Percentiles rank a stretch among this genome's conserved stretches.
phyloP scores from a whole-genome alignment of 495 filamentous ascomycete genomes.

The Tuber melanosporum region DNA sequence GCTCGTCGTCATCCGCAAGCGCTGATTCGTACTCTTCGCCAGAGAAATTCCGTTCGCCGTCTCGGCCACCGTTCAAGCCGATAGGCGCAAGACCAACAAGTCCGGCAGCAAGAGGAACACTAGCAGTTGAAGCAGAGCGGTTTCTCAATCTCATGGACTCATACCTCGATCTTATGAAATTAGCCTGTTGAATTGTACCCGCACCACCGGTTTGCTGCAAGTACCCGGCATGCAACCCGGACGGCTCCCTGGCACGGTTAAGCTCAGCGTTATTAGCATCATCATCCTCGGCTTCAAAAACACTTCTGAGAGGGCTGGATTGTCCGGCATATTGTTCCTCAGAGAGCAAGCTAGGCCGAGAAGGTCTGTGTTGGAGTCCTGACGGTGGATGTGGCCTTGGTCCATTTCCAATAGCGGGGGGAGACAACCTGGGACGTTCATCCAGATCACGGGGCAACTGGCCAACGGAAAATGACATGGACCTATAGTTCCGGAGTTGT shows the following conservation, averaged over 20 bases:
- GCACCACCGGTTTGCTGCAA: slow-evolving; percentile 28
- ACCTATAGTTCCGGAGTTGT: slow-evolving; percentile 85
- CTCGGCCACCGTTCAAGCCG: slow-evolving; percentile 26
- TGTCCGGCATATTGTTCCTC: slow-evolving; percentile 40
- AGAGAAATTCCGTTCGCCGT: slow-evolving; percentile 31
- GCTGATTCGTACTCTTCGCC: slow-evolving; percentile 38
- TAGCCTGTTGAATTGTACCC: slow-evolving; percentile 18
- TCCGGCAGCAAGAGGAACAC: slow-evolving; percentile 38
- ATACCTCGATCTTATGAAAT: slow-evolving; percentile 36
- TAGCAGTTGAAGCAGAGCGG: slow-evolving; percentile 53
- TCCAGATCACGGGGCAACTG: slow-evolving; percentile 67
- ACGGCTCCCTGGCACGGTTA: slow-evolving; percentile 52
- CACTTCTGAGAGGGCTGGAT: slow-evolving; percentile 39
- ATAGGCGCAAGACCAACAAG: slow-evolving; percentile 19
- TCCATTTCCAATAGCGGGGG: slow-evolving; percentile 48
- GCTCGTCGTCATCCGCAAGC: slow-evolving; percentile 41
- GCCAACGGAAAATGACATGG: slow-evolving; percentile 93
- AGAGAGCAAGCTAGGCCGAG: slow-evolving; percentile 70
- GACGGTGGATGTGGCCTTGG: slow-evolving; percentile 54
- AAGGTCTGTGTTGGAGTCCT: slow-evolving; percentile 71
- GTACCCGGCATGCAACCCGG: slow-evolving; percentile 24
- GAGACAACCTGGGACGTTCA: slow-evolving; percentile 48
- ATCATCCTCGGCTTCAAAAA: slow-evolving; percentile 54
- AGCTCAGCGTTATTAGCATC: slow-evolving; percentile 56
- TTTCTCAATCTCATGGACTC: slow-evolving; percentile 57